Evolutionary conservation across 1,139 yeast species (phyloP), one percentile per base, ranked within the genome.

Genomic region (Arxiozyma heterogenica): DNA sequence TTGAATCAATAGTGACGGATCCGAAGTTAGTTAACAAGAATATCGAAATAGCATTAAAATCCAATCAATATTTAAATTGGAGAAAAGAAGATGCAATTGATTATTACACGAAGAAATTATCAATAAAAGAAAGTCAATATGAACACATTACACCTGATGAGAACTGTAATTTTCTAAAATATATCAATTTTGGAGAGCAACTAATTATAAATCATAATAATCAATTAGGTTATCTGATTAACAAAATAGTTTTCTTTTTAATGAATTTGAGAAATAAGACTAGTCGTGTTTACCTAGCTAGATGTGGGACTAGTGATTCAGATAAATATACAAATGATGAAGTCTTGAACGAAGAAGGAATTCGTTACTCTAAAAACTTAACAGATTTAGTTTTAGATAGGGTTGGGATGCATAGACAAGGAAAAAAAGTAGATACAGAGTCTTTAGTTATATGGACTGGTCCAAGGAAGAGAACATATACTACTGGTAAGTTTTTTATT

Each of bases 51-150:
- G 97, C 96, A 3, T 79, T 83, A 27, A 81, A 86, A 44, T 88
- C 96, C 1, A 96, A 96, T 2, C 98, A 93, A 68, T 93, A 93
- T 69, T 73, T 71, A 46, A 83, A 83, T 53, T 84, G 95, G 89
- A 82, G 80, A 55, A 79, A 79, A 56, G 75, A 77, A 22, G 75
- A 74, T 55, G 93, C 93, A 1, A 77, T 81, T 59, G 73, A 72
- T 45, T 89, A 86, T 61, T 83, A 81, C 61, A 71, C 78, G 61
- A 76, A 75, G 51, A 74, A 85, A 62, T 78, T 82, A 55, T 71
- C 73, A 50, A 68, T 74, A 44, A 75, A 82, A 59, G 74, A 80
- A 18, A 80, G 81, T 12, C 44, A 50, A 15, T 58, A 55, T 47
- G 60, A 59, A 47, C 53, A 51, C 25, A 52, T 61, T 55, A 51